Evolutionary conservation across 495 filamentous ascomycete genomes (phyloP).

Genomic region (Neurospora sp.): DNA sequence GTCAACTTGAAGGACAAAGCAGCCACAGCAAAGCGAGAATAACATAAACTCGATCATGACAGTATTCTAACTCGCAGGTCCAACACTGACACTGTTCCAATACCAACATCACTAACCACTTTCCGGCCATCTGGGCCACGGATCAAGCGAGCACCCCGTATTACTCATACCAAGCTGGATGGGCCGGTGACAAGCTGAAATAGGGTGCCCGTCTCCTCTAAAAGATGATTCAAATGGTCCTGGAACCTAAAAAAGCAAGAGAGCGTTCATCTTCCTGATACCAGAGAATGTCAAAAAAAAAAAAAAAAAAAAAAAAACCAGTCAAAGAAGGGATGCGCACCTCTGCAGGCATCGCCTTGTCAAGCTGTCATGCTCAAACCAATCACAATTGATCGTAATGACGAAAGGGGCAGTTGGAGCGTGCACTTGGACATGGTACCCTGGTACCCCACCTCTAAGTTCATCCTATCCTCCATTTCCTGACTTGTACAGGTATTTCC

Average conservation of each 20-base stretch:
- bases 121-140: too few relatives aligned
- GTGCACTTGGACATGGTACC: neutral
- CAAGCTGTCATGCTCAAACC: neutral
- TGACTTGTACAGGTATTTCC: neutral
- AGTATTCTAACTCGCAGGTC: too few relatives aligned
- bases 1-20: too few relatives aligned
- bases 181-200: neutral
- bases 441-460: neutral
- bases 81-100: too few relatives aligned
- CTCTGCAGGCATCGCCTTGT: too few relatives aligned
- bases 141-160: too few relatives aligned
- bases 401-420: neutral
- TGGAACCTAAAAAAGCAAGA: neutral
- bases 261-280: neutral
- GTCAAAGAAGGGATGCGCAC: too few relatives aligned
- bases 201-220: neutral
- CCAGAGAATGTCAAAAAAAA: neutral
- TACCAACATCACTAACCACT: too few relatives aligned
- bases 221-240: neutral
- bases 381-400: neutral
- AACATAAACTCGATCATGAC: too few relatives aligned
- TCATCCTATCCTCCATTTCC: neutral
- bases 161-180: too few relatives aligned
- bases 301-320: too few relatives aligned
- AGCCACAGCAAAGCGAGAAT: too few relatives aligned